Percentiles rank a stretch among this genome's conserved stretches.
Conservation (phyloP, 352 stramenopile genomes). For the Globisporangium echinulatum region DNA sequence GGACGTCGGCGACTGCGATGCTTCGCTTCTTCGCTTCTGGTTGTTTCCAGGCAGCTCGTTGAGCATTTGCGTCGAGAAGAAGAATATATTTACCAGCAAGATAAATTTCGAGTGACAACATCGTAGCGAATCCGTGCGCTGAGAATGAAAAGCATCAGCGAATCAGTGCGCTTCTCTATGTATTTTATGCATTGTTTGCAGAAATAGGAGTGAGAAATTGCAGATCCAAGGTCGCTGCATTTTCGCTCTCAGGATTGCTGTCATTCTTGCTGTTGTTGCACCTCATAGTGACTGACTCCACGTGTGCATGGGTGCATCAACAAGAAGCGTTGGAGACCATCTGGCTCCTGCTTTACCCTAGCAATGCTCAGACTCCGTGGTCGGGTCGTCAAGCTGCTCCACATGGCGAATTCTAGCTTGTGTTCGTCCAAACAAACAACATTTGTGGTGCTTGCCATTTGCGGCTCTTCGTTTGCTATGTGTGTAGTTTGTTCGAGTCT, state of each 20-base stretch:
- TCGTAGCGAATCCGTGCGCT: background rate
- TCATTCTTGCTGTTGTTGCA: background rate
- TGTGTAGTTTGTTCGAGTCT: too few species aligned
- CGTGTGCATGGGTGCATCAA: too few species aligned
- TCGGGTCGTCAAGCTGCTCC: too few species aligned
- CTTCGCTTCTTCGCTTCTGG: conserved; percentile 3
- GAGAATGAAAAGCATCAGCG: background rate
- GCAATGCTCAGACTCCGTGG: too few species aligned
- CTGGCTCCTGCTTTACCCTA: too few species aligned
- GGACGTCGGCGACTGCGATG: background rate
- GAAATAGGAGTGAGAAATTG: background rate
- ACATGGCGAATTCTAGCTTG: too few species aligned
- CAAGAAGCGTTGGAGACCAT: too few species aligned
- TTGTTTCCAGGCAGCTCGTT: background rate
- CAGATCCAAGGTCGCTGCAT: background rate
- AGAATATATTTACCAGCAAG: background rate
- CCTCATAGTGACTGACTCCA: too few species aligned
- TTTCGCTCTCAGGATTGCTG: background rate
- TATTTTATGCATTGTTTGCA: background rate
- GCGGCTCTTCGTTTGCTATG: too few species aligned
- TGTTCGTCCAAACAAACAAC: too few species aligned
- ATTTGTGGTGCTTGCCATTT: too few species aligned
- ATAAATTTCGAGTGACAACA: background rate
- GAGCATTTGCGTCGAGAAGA: background rate
- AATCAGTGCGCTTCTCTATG: background rate